phyloP scores from a whole-genome alignment of 2,329 filamentous ascomycete species.

The Cercospora canescens region DNA sequence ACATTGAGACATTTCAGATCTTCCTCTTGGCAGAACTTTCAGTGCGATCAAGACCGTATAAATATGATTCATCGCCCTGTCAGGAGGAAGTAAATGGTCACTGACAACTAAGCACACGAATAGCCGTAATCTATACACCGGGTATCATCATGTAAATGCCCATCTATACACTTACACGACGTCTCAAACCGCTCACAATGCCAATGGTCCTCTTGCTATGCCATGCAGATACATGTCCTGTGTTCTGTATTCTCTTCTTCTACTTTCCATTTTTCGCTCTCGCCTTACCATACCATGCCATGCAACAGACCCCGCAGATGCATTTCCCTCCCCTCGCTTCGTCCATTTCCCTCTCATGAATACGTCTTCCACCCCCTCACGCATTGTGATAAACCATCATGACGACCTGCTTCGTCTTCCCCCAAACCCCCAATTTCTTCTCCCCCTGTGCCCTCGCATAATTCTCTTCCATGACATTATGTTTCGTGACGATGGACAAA shows the following conservation, averaged over 20 bases:
- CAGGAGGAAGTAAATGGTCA: too few species aligned
- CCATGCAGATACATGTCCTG: neutral
- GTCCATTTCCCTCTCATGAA: neutral
- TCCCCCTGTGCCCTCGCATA: slow-evolving; percentile 28
- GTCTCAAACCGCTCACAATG: neutral
- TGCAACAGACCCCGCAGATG: neutral
- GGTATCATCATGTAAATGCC: neutral
- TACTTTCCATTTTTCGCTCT: neutral
- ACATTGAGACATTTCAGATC: too few species aligned
- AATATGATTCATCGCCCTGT: too few species aligned
- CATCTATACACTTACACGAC: neutral
- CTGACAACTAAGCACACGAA: neutral
- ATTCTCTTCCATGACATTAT: slow-evolving; percentile 74
- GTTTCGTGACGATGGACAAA: slow-evolving; percentile 76
- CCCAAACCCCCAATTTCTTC: slow-evolving; percentile 17
- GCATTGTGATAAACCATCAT: slow-evolving; percentile 26
- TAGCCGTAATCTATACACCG: neutral
- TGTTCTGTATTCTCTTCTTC: neutral
- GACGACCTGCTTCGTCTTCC: slow-evolving; percentile 15
- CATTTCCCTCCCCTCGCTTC: neutral
- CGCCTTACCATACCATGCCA: neutral
- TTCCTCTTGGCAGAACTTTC: neutral
- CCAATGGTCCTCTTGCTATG: neutral
- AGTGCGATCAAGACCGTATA: too few species aligned
- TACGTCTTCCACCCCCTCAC: neutral